These are phyloP conservation scores for Fomitopsis palustris DNA, from an alignment of 1,284 basidiomycete species.

Conservation along the genomic window DNA sequence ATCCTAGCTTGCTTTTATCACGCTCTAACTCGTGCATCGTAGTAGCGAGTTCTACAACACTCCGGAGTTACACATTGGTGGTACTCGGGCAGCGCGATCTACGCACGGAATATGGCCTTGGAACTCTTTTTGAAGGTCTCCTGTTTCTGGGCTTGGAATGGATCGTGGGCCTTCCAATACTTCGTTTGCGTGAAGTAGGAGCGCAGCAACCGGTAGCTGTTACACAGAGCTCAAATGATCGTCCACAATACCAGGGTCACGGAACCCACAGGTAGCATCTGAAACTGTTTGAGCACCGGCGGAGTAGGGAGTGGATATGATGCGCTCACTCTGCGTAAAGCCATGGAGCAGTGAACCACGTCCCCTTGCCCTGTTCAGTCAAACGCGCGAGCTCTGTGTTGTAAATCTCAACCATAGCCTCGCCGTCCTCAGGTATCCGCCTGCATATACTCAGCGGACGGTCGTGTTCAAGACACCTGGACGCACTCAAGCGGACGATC, in stretches of 20 bases:
- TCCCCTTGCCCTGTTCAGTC: constrained; percentile 49
- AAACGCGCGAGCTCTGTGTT: constrained; percentile 68
- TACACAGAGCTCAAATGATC: background rate
- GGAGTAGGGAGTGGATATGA: constrained; percentile 1
- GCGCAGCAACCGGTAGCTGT: constrained; percentile 82
- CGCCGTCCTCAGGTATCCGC: constrained; percentile 69
- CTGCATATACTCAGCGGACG: constrained; percentile 34
- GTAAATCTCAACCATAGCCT: constrained; percentile 63
- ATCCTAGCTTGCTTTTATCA: constrained; percentile 41
- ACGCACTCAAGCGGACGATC: constrained; percentile 73
- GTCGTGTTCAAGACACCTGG: background rate
- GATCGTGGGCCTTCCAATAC: constrained; percentile 82
- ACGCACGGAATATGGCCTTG: constrained; percentile 70
- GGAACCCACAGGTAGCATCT: constrained; percentile 62
- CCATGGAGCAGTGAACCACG: constrained; percentile 94
- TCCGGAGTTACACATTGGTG: too few relatives aligned
- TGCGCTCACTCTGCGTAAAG: constrained; percentile 79
- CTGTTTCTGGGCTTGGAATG: constrained; percentile 81
- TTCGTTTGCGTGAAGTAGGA: constrained; percentile 69
- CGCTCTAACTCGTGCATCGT: constrained; percentile 62
- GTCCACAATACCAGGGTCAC: too few relatives aligned
- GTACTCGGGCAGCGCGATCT: too few relatives aligned
- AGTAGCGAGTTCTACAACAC: constrained; percentile 55
- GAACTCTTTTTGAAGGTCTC: constrained; percentile 83
- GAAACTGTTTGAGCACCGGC: constrained; percentile 1